phyloP scores from a whole-genome alignment of 2,329 filamentous ascomycete genomes.

The Cytospora chrysosperma region DNA sequence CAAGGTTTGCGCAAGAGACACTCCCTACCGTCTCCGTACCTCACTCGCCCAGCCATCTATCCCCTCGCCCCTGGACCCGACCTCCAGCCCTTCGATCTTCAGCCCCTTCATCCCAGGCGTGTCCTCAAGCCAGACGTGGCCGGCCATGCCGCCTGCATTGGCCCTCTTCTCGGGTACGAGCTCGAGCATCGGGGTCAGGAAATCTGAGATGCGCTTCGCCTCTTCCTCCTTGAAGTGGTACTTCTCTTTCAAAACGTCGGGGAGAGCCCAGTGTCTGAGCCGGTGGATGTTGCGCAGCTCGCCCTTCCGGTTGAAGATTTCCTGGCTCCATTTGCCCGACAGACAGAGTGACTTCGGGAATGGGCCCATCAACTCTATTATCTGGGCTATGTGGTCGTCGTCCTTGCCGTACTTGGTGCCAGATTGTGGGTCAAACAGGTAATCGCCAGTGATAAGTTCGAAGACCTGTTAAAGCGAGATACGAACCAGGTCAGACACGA shows the following conservation, averaged over 20 bases:
- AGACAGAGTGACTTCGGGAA: conserved; percentile 92
- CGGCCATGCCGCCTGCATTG: conserved; percentile 94
- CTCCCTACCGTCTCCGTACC: conserved; percentile 71
- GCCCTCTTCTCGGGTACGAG: conserved; percentile 83
- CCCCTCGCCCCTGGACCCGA: conserved; percentile 82
- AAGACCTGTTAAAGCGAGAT: conserved; percentile 66
- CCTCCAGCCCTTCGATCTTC: conserved; percentile 68
- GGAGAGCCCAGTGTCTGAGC: conserved; percentile 90
- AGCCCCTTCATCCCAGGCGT: conserved; percentile 85
- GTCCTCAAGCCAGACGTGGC: conserved; percentile 77
- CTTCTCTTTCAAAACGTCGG: conserved; percentile 91
- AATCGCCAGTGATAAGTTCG: conserved; percentile 96
- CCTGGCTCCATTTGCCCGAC: conserved; percentile 94
- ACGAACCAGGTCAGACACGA: conserved; percentile 6
- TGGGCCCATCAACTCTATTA: conserved; percentile 91
- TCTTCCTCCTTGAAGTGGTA: conserved; percentile 91
- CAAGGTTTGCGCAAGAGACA: conserved; percentile 7
- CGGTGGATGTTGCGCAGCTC: conserved; percentile 97
- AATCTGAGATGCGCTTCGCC: conserved; percentile 72
- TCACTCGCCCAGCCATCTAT: conserved; percentile 94
- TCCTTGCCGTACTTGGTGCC: conserved; percentile 99
- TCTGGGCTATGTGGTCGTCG: conserved; percentile 98
- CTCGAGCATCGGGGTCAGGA: conserved; percentile 88
- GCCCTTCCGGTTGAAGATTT: conserved; percentile 97
- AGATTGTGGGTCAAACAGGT: conserved; percentile 96